Percentiles rank a stretch among this genome's conserved stretches.
Conservation (phyloP, 495 filamentous ascomycete species). For the Podospora pseudopauciseta region DNA sequence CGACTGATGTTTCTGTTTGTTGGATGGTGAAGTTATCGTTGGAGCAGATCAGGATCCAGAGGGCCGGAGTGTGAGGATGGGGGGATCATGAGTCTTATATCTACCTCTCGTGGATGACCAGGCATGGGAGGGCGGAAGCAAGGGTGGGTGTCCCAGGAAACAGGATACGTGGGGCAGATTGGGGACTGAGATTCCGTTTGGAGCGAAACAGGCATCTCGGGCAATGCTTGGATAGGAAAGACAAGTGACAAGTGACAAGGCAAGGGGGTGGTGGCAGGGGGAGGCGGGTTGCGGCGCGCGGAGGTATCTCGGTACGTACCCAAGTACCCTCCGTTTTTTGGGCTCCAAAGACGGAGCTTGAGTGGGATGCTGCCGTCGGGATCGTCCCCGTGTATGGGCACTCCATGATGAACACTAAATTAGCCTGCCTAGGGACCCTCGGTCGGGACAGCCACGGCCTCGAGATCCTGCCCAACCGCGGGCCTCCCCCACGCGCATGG, state of each 20-base stretch:
- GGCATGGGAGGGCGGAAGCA: background rate
- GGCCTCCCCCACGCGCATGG: constrained; percentile 10
- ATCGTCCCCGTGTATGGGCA: constrained; percentile 4
- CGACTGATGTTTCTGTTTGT: background rate
- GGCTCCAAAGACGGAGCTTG: background rate
- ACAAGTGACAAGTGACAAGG: constrained; percentile 1
- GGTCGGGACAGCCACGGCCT: background rate
- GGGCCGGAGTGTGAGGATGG: background rate
- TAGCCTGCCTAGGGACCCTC: background rate
- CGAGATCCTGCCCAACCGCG: constrained; percentile 4
- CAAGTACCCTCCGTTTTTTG: constrained; percentile 1
- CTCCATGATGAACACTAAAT: background rate
- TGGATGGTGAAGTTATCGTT: background rate
- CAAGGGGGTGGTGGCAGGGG: constrained; percentile 4
- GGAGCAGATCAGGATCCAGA: constrained; percentile 5
- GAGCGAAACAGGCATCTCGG: constrained; percentile 10
- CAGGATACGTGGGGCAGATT: constrained; percentile 12
- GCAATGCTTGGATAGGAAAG: background rate
- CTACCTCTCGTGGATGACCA: background rate
- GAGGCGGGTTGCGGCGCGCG: constrained; percentile 8
- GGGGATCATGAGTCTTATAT: background rate
- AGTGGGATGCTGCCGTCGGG: constrained; percentile 1
- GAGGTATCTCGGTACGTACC: constrained; percentile 1
- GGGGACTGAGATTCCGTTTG: constrained; percentile 1
- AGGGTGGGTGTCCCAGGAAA: constrained; percentile 10